Evolutionary conservation across 139 green algal genomes (phyloP), one percentile per base, ranked within the genome.

Genomic region (Picochlorum costavermella): DNA sequence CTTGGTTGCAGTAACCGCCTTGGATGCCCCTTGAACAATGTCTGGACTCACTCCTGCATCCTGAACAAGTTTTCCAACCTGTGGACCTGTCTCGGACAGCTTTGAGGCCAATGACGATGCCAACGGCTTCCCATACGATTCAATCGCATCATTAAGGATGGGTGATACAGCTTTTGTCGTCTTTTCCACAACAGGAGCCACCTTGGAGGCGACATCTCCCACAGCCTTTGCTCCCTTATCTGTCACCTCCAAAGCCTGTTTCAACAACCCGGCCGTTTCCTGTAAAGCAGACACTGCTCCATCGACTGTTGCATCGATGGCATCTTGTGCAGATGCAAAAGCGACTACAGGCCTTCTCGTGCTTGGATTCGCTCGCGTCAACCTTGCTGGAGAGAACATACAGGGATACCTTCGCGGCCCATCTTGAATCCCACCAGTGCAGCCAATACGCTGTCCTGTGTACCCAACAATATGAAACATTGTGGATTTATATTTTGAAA

Each of bases 141-240:
- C 46, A 5, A 53, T 23, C 46, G n/a, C 46, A 53, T 53, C 46
- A 53, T 23, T 23, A 25, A 85, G 65, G 11, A 78, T 74, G 4
- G 84, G 84, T 13, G 73, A 28, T 1, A 73, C 77, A 3, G 64
- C 58, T 3, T 82, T 71, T 3, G 70, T 43, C 5, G 68, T 81
- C 53, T 82, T 61, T 63, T 86, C 71, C 50, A 88, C 71, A 3
- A 81, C 72, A 9, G 87, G 87, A 2, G 80, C 72, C 14, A 81
- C 80, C 48, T 31, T n/a, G 36, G 37, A 13, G 49, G 63, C 63
- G 6, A 67, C 75, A 2, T 43, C 13, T 48, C 71, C 61, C 25
- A 62, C 72, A 25, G 60, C 59, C 25, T 64, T 56, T 4, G 50
- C 30, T 23, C 71, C 75, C 0, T 65, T 40, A 31, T 59, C 55